Evolutionary conservation across 1,139 yeast genomes (phyloP).

Genomic region (Scheffersomyces insectosa): DNA sequence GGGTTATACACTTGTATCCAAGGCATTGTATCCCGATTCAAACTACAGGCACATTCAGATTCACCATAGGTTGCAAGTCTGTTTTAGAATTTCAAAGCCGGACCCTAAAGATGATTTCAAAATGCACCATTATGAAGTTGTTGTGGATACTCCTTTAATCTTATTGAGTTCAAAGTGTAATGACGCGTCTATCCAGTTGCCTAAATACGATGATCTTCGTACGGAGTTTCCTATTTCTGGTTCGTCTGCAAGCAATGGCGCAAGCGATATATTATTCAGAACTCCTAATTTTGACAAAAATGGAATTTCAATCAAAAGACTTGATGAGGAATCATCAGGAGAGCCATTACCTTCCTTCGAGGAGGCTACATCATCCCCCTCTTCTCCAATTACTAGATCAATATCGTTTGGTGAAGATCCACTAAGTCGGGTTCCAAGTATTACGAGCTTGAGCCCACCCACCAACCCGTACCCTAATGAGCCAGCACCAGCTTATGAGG

Average conservation of each 20-base stretch:
- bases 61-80: conserved; percentile 75
- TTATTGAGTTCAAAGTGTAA: conserved; percentile 73
- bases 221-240: background rate
- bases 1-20: conserved; percentile 37
- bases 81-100: conserved; percentile 72
- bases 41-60: conserved; percentile 70
- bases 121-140: conserved; percentile 84
- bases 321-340: conserved; percentile 16
- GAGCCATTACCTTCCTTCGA: conserved; percentile 59
- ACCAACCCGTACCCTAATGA: conserved; percentile 18
- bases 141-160: conserved; percentile 81
- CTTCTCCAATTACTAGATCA: conserved; percentile 38
- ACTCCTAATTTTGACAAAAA: conserved; percentile 36
- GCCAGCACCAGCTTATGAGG: conserved; percentile 42
- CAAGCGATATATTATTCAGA: conserved; percentile 24
- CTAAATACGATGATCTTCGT: conserved; percentile 53
- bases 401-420: conserved; percentile 38
- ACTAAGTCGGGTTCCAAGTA: conserved; percentile 35
- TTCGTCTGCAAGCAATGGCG: background rate
- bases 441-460: conserved; percentile 11
- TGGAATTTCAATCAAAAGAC: conserved; percentile 42
- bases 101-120: conserved; percentile 56
- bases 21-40: conserved; percentile 65
- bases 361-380: conserved; percentile 45
- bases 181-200: conserved; percentile 67